Base-by-base conservation (phyloP, 1,284 basidiomycete species). In the Lentinula novae-zelandiae region DNA sequence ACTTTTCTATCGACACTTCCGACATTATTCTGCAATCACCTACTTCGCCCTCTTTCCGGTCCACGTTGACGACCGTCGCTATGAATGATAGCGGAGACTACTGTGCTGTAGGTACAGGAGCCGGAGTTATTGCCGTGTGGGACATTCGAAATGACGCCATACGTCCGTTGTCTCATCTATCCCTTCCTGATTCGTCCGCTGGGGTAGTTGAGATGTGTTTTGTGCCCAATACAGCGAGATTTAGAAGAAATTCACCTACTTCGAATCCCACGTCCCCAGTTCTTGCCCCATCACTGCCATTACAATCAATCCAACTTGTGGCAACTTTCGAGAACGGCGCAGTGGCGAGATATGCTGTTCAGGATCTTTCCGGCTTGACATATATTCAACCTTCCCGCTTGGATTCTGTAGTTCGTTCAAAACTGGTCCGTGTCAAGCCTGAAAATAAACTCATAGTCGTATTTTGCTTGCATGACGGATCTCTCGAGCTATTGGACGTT, bases 31-130 rank as follows among this genome's bases (percentile, higher is more conserved):
- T 83, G 33, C 73, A 76, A 17, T 73, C 75, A 53, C 75, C 82
- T 4, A 80, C 80, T 61, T 78, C 78, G 0, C 82, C 82, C 0
- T 78, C 73, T 27, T 69, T 77, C 9, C 70, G 75, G 3, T 79
- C 78, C 9, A 77, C 80, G 3, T 65, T 90, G 48, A 89, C 85
- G 1, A 78, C 80, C 15, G 72, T 92, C 7, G 79, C 85, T 2
- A 73, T 92, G 4, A 82, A 86, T 63, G 78, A 80, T 39, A 69
- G 67, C 12, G 88, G 88, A 1, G 70, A 76, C 13, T 78, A 80
- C 63, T 84, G 84, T 62, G 88, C 86, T 2, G 82, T 85, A 20
- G 87, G 87, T 2, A 87, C 86, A 17, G 78, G 80, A n/a, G 76
- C 78, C 2, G 90, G 90, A 0, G 69, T 77, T 3, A 78, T 90